Evolutionary conservation across 768 basidiomycete species (phyloP), one percentile per base, ranked within the genome.

Genomic region (Dictyophora rubrovolvata): DNA sequence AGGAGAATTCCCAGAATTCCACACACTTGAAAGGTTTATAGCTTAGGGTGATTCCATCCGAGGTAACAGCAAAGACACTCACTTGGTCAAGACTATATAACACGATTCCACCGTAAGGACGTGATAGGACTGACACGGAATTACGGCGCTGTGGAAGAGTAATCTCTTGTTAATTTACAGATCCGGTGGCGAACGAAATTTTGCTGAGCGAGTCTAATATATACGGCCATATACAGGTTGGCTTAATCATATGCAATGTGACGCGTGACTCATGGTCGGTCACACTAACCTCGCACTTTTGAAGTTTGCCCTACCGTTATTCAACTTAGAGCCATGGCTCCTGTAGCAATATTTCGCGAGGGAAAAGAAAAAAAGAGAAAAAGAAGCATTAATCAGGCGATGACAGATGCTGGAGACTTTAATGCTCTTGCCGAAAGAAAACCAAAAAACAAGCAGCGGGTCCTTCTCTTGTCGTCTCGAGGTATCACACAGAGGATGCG

Each of bases 401-500:
- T 60, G 23, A 74, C 77, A 21, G 73, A 68, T 22, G 61, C 67
- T 5, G 69, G 68, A 35, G 65, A 63, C 21, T 47, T 20, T 33
- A 65, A 68, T 36, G 67, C 65, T 7, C 68, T 74, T 16, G 48
- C 35, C 28, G 52, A 55, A 49, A 83, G 80, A 68, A 78, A 73
- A 70, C 84, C 82, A 73, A 84, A 83, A 71, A 94, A 97, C 76
- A 96, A 93, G 79, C 95, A 99, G 76, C 83, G 94, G 62, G 94
- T 97, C 6, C 75, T 99, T 55, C 70, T 98, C 66, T 82, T 97
- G 53, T 92, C 89, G 47, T 98, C 95, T 53, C 79, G 96, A 59
- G 96, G 96, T 55, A 81, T 97, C 57, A 97, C 93, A 18, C 89
- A 94, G 71, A 82, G 96, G 23, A 97, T 97, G 93, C 76, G 96